A percentile compares a stretch with the other conserved stretches of the same genome.
Evolutionary conservation across 2,329 filamentous ascomycete genomes (phyloP).

Genomic region (Biscogniauxia mediterranea): DNA sequence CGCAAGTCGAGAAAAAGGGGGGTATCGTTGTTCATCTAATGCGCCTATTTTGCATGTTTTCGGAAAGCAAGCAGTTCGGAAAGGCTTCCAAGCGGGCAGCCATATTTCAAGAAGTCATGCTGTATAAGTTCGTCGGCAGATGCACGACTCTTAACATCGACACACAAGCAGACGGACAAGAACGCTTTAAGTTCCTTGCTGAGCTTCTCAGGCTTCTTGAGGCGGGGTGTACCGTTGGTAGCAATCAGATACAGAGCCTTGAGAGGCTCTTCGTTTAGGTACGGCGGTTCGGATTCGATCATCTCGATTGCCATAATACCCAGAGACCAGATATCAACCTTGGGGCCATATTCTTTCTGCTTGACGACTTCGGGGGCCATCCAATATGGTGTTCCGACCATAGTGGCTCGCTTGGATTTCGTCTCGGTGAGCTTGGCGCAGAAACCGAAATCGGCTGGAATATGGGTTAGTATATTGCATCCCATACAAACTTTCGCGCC

Average conservation of each 20-base stretch:
- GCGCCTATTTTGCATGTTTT: conserved; percentile 61
- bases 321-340: conserved; percentile 98
- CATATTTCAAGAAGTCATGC: conserved; percentile 92
- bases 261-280: conserved; percentile 94
- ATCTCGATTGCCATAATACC: conserved; percentile 99
- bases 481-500: neutral
- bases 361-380: conserved; percentile 99
- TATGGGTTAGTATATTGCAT: conserved; percentile 33
- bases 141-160: conserved; percentile 91
- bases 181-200: conserved; percentile 98
- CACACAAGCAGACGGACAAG: conserved; percentile 91
- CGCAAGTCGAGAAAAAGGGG: conserved; percentile 23
- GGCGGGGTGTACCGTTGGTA: conserved; percentile 90
- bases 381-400: conserved; percentile 99
- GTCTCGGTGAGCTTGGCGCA: conserved; percentile 97
- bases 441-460: conserved; percentile 94
- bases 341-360: conserved; percentile 97
- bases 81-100: conserved; percentile 79
- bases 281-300: conserved; percentile 98
- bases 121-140: conserved; percentile 85
- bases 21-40: conserved; percentile 26
- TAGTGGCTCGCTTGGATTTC: conserved; percentile 95
- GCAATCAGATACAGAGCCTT: conserved; percentile 97
- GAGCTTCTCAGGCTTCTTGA: conserved; percentile 98
- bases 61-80: conserved; percentile 87